Evolutionary conservation across 495 filamentous ascomycete genomes (phyloP).

Genomic region (Lophiostoma macrostomum): DNA sequence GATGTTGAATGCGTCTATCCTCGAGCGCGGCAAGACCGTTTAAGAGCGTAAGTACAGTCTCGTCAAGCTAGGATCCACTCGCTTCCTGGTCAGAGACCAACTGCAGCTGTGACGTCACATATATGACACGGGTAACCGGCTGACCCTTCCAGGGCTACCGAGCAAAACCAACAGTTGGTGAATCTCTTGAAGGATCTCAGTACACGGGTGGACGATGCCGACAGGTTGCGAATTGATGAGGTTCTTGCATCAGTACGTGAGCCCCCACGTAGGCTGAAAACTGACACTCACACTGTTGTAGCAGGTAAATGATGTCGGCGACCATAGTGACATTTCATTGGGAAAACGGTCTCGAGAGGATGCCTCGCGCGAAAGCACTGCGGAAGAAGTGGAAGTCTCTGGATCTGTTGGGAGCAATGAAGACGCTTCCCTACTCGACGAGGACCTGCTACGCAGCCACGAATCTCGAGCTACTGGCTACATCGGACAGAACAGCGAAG

Average conservation of each 20-base stretch:
- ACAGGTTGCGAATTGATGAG: conserved; percentile 2
- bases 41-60: conserved; percentile 6
- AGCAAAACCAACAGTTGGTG: background rate
- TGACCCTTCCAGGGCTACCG: background rate
- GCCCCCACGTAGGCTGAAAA: background rate
- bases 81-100: background rate
- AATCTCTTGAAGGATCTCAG: conserved; percentile 10
- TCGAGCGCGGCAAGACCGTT: conserved; percentile 1
- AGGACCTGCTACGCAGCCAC: conserved; percentile 6
- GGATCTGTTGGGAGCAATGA: conserved; percentile 7
- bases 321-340: too few relatives aligned
- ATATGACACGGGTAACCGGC: background rate
- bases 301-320: too few relatives aligned
- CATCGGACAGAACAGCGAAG: conserved; percentile 8
- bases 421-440: conserved; percentile 3
- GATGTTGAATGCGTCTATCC: background rate
- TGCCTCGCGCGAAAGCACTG: too few relatives aligned
- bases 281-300: background rate
- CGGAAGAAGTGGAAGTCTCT: background rate
- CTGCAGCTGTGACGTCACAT: background rate
- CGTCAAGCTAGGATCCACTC: too few relatives aligned
- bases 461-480: conserved; percentile 7
- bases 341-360: too few relatives aligned
- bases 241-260: background rate
- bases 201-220: background rate